Base-by-base conservation (phyloP, 345 rosid genomes). In the Citrus mangshanensis region DNA sequence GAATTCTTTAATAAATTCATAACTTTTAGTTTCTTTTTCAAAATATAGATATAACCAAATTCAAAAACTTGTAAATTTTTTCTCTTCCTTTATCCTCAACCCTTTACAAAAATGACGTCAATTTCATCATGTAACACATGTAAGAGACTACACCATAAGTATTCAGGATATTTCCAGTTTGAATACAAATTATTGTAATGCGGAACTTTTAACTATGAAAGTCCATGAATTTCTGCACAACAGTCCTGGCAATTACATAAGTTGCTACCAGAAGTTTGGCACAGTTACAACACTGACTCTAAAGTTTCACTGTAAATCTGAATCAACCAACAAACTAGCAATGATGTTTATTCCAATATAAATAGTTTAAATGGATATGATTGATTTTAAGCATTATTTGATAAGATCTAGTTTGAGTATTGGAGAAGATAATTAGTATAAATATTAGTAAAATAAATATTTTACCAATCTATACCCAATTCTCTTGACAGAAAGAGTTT, bases 381-480 rank as follows among this genome's bases (percentile, higher is more conserved):
- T 2, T 27, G 24, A 54, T 37, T 4, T 59, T 28, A 9, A 18
- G 49, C 65, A 27, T 7, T 16, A 61, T 38, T 55, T 19, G 28
- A 54, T 66, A 32, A 24, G 16, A n/a, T 24, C 7, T 40, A 74
- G 60, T 40, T 46, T 42, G 4, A 21, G 56, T 13, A 35, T 4
- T 66, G 51, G 9, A 67, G 25, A 54, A 28, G 19, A 28, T 4
- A 0, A 37, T 30, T 24, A 54, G 7, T 61, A 59, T n/a, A 69
- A 27, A 76, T 59, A 5, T 54, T 21, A 16, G 24, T 25, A 3
- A 3, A 38, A 70, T 27, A 60, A 22, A 72, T 42, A 72, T 66
- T 83, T 89, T 79, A 93, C 99, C 99, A 93, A 87, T 95, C 99
- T 72, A 88, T 24, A 72, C 99, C 99, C 68, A 95, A 82, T 72